phyloP scores from a whole-genome alignment of 176 grass and related monocot genomes.

The Raddia guianensis region DNA sequence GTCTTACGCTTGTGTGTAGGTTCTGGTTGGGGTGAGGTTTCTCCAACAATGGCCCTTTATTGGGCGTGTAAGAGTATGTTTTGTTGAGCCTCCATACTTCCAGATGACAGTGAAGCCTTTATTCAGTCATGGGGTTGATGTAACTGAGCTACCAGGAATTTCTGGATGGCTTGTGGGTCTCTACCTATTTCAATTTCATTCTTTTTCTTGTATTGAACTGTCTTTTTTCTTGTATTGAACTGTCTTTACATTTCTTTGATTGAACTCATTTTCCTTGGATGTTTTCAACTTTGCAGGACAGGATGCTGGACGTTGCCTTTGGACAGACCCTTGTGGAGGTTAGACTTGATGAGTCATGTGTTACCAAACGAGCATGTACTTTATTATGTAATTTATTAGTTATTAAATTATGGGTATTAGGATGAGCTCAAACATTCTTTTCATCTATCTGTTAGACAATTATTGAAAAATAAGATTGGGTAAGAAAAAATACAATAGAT shows the following conservation, averaged over 20 bases:
- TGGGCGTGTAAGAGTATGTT: constrained; percentile 86
- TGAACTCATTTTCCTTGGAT: constrained; percentile 22
- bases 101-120: constrained; percentile 97
- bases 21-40: constrained; percentile 93
- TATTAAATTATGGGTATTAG: not conserved
- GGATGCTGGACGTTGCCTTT: constrained; percentile 86
- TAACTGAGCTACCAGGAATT: constrained; percentile 95
- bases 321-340: constrained; percentile 97
- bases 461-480: constrained; percentile 2
- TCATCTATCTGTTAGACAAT: not conserved
- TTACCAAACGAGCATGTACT: constrained; percentile 16
- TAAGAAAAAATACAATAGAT: not conserved
- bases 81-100: constrained; percentile 95
- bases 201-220: constrained; percentile 7
- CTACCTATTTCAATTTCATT: not conserved
- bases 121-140: constrained; percentile 88
- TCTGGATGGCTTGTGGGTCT: constrained; percentile 95
- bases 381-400: not conserved
- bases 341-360: constrained; percentile 36
- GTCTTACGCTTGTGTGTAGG: constrained; percentile 46
- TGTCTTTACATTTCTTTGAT: constrained; percentile 13
- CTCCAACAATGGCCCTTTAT: constrained; percentile 85
- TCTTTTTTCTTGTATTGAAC: constrained; percentile 27
- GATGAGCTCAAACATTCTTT: not conserved
- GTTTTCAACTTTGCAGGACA: constrained; percentile 65